Evolutionary conservation across 2,329 filamentous ascomycete species (phyloP).

Genomic region (Zasmidium angulare): DNA sequence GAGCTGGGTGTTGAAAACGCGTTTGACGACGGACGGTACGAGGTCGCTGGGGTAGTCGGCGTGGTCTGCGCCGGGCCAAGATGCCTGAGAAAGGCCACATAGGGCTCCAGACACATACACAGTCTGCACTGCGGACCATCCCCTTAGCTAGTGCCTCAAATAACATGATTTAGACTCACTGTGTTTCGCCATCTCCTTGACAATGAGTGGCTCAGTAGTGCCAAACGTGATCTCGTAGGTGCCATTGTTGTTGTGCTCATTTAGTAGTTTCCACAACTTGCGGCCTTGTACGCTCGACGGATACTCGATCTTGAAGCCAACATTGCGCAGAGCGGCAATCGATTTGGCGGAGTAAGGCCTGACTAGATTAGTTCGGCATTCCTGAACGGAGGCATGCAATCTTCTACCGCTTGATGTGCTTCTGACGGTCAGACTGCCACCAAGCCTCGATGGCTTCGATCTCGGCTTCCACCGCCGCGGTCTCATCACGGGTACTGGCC

Average conservation of each 20-base stretch:
- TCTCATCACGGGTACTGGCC: not conserved
- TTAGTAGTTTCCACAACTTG: constrained; percentile 11
- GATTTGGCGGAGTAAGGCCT: constrained; percentile 12
- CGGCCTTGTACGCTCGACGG: constrained; percentile 13
- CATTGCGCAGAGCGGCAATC: constrained; percentile 11
- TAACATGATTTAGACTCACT: not conserved
- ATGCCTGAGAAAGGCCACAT: constrained; percentile 13
- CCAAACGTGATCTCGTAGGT: constrained; percentile 14
- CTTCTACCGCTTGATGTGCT: constrained; percentile 11
- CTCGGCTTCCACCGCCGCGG: constrained; percentile 8
- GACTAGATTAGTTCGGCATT: not conserved
- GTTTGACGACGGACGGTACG: constrained; percentile 11
- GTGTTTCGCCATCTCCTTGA: constrained; percentile 14
- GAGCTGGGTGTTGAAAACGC: constrained; percentile 12
- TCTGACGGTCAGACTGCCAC: constrained; percentile 12
- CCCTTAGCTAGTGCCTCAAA: not conserved
- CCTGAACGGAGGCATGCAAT: not conserved
- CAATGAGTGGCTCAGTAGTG: constrained; percentile 13
- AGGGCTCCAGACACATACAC: constrained; percentile 13
- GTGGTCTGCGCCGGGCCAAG: constrained; percentile 12
- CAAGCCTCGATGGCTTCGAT: constrained; percentile 9
- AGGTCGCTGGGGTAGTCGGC: constrained; percentile 11
- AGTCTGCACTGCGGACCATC: constrained; percentile 1
- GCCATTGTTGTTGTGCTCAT: constrained; percentile 13
- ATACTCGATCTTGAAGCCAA: constrained; percentile 11